Evolutionary conservation across 2,329 filamentous ascomycete species (phyloP).

Genomic region (Fusarium burgessii): DNA sequence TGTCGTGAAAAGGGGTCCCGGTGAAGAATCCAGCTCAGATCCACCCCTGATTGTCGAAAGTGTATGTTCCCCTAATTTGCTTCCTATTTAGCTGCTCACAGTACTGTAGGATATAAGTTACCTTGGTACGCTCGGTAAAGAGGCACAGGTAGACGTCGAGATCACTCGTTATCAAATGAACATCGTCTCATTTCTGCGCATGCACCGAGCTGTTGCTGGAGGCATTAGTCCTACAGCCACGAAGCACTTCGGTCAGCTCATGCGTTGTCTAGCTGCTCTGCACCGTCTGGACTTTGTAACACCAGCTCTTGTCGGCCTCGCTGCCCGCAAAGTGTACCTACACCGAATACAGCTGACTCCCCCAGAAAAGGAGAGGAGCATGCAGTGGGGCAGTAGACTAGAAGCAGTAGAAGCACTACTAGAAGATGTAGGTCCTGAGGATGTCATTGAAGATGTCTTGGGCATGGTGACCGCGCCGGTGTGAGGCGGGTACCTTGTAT

Average conservation of each 20-base stretch:
- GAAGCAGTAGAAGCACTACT: constrained; percentile 76
- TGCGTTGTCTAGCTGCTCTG: constrained; percentile 80
- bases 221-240: constrained; percentile 85
- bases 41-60: constrained; percentile 57
- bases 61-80: constrained; percentile 49
- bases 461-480: constrained; percentile 66
- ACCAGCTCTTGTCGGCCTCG: constrained; percentile 84
- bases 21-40: constrained; percentile 31
- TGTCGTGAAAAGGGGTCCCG: constrained; percentile 57
- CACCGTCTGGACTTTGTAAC: constrained; percentile 85
- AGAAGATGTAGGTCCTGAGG: constrained; percentile 69
- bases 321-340: constrained; percentile 86
- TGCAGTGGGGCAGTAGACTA: constrained; percentile 91
- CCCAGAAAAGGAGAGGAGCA: constrained; percentile 81
- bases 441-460: constrained; percentile 74
- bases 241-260: constrained; percentile 77
- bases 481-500: constrained; percentile 43
- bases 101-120: constrained; percentile 65
- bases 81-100: constrained; percentile 15
- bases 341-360: constrained; percentile 81
- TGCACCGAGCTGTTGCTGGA: constrained; percentile 85
- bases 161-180: constrained; percentile 88
- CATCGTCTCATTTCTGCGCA: constrained; percentile 85
- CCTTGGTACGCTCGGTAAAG: constrained; percentile 68
- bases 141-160: constrained; percentile 77